A percentile compares a stretch with the other conserved stretches of the same genome.
These are phyloP conservation scores for Wickerhamiella musiphila DNA, from an alignment of 805 yeast genomes.

Conservation along the genomic window DNA sequence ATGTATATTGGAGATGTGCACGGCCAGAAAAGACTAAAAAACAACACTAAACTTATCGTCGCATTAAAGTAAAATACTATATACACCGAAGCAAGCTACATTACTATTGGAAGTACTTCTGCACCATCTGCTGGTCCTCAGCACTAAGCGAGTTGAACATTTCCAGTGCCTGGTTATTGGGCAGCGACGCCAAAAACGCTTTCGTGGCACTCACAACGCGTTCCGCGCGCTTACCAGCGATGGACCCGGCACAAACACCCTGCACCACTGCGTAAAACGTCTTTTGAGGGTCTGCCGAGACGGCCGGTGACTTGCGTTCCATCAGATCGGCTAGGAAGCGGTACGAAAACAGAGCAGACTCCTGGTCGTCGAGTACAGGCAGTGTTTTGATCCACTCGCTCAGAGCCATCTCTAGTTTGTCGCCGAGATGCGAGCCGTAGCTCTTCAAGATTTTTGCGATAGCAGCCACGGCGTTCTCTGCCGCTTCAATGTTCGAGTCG, in stretches of 20 bases:
- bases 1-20: too few relatives aligned
- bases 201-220: slow-evolving; percentile 45
- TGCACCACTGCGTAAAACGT: slow-evolving; percentile 55
- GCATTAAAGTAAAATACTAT: neutral
- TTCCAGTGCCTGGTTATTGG: slow-evolving; percentile 51
- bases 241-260: slow-evolving; percentile 50
- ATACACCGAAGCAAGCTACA: neutral
- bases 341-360: slow-evolving; percentile 76
- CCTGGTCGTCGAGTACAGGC: slow-evolving; percentile 71
- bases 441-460: slow-evolving; percentile 68
- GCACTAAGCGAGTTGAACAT: slow-evolving; percentile 45
- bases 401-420: slow-evolving; percentile 40
- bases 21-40: too few relatives aligned
- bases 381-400: slow-evolving; percentile 65
- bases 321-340: slow-evolving; percentile 57
- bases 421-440: slow-evolving; percentile 38
- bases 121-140: slow-evolving; percentile 41
- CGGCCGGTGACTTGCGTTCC: slow-evolving; percentile 43
- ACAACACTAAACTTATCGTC: neutral
- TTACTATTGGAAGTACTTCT: slow-evolving; percentile 32
- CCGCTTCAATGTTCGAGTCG: slow-evolving; percentile 73
- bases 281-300: slow-evolving; percentile 36
- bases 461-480: slow-evolving; percentile 70
- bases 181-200: slow-evolving; percentile 41
- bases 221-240: slow-evolving; percentile 57